Evolutionary conservation across 371 early-diverging fungal genomes (phyloP), one percentile per base, ranked within the genome.

Genomic region (Capniomyces stellatus): DNA sequence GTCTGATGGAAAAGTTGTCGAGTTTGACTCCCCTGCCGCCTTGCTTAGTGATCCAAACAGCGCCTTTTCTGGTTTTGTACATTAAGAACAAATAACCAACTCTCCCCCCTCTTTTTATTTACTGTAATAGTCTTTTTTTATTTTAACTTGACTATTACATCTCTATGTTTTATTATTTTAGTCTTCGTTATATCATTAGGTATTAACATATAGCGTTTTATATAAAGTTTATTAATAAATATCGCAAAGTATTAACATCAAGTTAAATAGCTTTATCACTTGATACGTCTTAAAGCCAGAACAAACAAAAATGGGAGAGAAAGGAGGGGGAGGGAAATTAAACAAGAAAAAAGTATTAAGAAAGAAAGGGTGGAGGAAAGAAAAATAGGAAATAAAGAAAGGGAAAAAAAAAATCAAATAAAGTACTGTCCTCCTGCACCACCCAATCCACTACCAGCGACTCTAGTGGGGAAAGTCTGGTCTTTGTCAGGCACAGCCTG

Each of bases 401-500:
- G 15, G 6, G 15, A 35, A 35, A 35, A 35, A 10, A 15, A 35
- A 10, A 35, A 35, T 35, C 15, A 35, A 15, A 35, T 35, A 15
- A 35, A 35, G 15, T 35, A 35, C 10, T 35, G 35, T 15, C 15
- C 15, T 1, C 60, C 63, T 22, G 44, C 62, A 22, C 64, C 62
- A 25, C 63, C 64, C 54, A 55, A 10, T 55, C 60, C 15, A 56
- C 62, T 61, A 57, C 64, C 60, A 57, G 56, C 13, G 54, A 56
- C 10, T 57, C 63, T 18, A 58, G 55, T 55, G 60, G 70, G 50
- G 57, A 67, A 64, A n/a, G 62, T 62, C 35, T 67, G 64, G 59
- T 87, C 83, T 66, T 85, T 80, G 59, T 92, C 92, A 47, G 93
- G 91, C 22, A 94, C 94, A 18, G 95, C 98, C 60, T 77, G 72